These are phyloP conservation scores for Cadophora malorum DNA, from an alignment of 2,329 filamentous ascomycete genomes.

Conservation along the genomic window DNA sequence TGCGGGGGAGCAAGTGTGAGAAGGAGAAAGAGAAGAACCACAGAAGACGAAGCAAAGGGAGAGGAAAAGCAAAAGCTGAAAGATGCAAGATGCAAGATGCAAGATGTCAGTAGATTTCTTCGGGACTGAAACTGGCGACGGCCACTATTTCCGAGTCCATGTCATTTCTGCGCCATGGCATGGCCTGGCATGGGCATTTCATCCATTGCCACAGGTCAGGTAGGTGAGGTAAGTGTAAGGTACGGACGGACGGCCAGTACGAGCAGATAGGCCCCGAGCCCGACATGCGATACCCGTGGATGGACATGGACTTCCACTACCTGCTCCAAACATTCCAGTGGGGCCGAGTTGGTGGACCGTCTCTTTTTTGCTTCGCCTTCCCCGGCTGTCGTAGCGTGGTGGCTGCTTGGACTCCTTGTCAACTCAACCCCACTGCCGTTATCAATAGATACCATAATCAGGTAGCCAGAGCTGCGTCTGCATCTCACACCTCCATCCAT, in stretches of 20 bases:
- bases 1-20: neutral
- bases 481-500: neutral
- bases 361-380: neutral
- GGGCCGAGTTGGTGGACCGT: neutral
- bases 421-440: neutral
- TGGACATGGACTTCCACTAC: too few relatives aligned
- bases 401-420: neutral
- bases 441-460: neutral
- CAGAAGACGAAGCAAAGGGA: neutral
- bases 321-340: neutral
- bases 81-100: too few relatives aligned
- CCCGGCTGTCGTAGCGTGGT: slow-evolving; percentile 3
- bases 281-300: neutral
- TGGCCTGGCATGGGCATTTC: neutral
- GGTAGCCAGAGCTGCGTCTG: too few relatives aligned
- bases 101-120: neutral
- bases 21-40: neutral
- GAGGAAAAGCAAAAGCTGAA: neutral
- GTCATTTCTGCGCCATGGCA: slow-evolving; percentile 10
- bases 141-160: neutral
- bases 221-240: neutral
- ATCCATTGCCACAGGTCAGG: neutral
- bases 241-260: neutral
- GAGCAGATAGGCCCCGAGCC: neutral
- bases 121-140: neutral